A percentile compares a stretch with the other conserved stretches of the same genome.
These are phyloP conservation scores for Aspergillus bertholletiae DNA, from an alignment of 495 filamentous ascomycete genomes.

Conservation along the genomic window DNA sequence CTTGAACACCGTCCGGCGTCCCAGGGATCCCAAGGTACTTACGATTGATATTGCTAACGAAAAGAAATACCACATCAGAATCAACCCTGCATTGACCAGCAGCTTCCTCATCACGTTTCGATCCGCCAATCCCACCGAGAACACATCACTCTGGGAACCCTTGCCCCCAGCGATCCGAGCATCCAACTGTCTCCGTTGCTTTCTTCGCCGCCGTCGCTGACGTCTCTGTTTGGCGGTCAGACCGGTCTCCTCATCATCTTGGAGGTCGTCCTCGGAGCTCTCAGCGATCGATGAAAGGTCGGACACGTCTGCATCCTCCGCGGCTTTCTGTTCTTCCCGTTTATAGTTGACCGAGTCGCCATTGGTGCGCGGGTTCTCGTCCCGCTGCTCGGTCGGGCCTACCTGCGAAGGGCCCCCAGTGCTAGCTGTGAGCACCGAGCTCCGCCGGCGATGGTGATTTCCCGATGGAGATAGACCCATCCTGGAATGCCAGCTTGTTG, in stretches of 20 bases:
- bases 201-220: constrained; percentile 60
- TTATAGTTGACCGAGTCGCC: constrained; percentile 31
- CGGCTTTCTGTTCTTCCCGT: constrained; percentile 34
- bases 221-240: constrained; percentile 69
- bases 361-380: constrained; percentile 30
- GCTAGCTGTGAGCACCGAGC: constrained; percentile 52
- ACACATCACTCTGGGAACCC: constrained; percentile 36
- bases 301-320: constrained; percentile 42
- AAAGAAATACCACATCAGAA: constrained; percentile 90
- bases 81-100: constrained; percentile 69
- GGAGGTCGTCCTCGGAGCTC: constrained; percentile 66
- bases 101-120: constrained; percentile 63
- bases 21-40: constrained; percentile 32
- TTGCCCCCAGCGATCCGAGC: constrained; percentile 62
- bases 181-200: constrained; percentile 67
- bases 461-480: constrained; percentile 32
- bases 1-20: not conserved
- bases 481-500: constrained; percentile 6
- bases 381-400: constrained; percentile 43
- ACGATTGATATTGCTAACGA: constrained; percentile 93
- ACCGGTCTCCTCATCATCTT: constrained; percentile 87
- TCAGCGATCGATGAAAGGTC: constrained; percentile 49
- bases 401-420: constrained; percentile 35
- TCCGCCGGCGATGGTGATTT: constrained; percentile 56
- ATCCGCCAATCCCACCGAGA: constrained; percentile 46